Conservation (phyloP, 345 rosid genomes). For the Dipteronia dyeriana region DNA sequence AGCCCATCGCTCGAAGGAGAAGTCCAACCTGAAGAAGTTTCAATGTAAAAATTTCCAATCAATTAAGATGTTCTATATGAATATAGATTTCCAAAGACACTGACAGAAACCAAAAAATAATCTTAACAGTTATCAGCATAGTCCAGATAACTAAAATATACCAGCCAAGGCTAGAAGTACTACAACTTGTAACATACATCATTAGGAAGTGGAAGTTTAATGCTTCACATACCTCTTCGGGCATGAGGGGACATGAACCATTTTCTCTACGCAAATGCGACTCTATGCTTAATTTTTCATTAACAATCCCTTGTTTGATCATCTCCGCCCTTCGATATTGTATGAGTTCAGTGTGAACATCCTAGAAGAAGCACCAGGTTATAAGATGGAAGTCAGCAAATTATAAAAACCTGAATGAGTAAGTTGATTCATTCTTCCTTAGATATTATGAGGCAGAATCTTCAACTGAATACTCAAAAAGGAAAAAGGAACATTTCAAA, state of each 20-base stretch:
- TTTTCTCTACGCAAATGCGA: slow-evolving; percentile 73
- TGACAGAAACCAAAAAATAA: background rate
- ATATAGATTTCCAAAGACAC: background rate
- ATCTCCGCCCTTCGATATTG: slow-evolving; percentile 84
- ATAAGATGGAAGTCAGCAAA: slow-evolving; percentile 27
- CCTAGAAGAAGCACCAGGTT: slow-evolving; percentile 49
- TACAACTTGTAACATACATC: background rate
- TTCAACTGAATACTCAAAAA: background rate
- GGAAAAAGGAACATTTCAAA: background rate
- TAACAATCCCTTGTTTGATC: slow-evolving; percentile 78
- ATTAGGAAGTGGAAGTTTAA: slow-evolving; percentile 14
- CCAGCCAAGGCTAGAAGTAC: background rate
- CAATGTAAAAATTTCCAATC: background rate
- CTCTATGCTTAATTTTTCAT: slow-evolving; percentile 56
- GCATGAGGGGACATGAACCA: slow-evolving; percentile 96
- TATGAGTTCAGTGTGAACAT: slow-evolving; percentile 92
- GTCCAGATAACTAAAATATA: slow-evolving; percentile 11
- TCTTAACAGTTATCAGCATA: background rate
- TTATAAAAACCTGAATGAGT: slow-evolving; percentile 18
- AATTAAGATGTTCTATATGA: background rate
- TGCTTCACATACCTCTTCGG: slow-evolving; percentile 74
- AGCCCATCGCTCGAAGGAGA: slow-evolving; percentile 89
- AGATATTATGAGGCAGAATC: background rate
- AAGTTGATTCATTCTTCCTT: slow-evolving; percentile 13
- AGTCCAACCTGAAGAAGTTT: slow-evolving; percentile 78